Evolutionary conservation across 192 early-diverging fungal genomes (phyloP), one percentile per base, ranked within the genome.

Genomic region (Rhizophagus prolifer): DNA sequence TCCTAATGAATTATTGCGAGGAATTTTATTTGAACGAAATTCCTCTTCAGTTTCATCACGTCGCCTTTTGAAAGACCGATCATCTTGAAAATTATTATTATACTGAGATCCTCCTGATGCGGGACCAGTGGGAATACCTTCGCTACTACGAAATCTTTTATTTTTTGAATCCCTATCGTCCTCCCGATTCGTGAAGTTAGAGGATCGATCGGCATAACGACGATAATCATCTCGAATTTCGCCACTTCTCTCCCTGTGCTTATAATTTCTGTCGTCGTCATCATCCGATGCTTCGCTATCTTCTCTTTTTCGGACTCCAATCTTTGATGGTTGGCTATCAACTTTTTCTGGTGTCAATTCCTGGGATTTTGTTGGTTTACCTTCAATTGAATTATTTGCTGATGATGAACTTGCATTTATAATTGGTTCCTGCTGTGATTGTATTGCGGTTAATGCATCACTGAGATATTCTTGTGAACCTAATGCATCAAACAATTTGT

Each of bases 221-320:
- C 78, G 64, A 31, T 67, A 62, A 54, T 79, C 66, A 58, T 85
- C 82, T 63, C 85, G 79, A 50, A 67, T 66, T 28, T 86, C 83
- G 12, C 80, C 78, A 28, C 86, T 76, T 23, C 85, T 85, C 41
- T 89, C 84, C 68, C 86, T 85, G 81, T 92, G 90, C 75, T 92
- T 93, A 66, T 88, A 91, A 72, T 90, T 93, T 25, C 89, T 84
- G 59, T 92, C 90, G 36, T 86, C 88, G 25, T 91, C 89, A 23
- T 91, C 89, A n/a, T 93, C 91, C 30, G 85, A 86, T 21, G 62
- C 85, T 64, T 85, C 85, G 36, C 87, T 86, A 65, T 83, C 85
- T 50, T 83, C 85, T 44, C 81, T 78, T 38, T 82, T 83, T 36
- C 78, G n/a, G 21, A 50, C 70, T 5, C 69, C 73, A n/a, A 61